phyloP scores from a whole-genome alignment of 176 grass and related monocot genomes.

The Aegilops speltoides region DNA sequence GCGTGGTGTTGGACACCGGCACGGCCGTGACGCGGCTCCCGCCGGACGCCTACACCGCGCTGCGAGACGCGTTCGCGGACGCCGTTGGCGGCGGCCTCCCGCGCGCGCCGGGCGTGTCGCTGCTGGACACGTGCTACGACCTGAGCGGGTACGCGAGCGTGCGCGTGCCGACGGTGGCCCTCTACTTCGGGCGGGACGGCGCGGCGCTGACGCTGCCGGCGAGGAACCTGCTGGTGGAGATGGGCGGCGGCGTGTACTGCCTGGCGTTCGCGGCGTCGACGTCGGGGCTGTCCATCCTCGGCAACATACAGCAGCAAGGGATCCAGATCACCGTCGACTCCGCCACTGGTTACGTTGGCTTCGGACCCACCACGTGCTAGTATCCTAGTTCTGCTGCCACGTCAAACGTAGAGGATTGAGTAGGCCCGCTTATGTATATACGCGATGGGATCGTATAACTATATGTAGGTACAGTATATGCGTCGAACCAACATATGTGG shows the following conservation, averaged over 20 bases:
- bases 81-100: slow-evolving; percentile 46
- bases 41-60: slow-evolving; percentile 50
- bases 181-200: slow-evolving; percentile 57
- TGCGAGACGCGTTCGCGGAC: slow-evolving; percentile 56
- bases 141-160: slow-evolving; percentile 74
- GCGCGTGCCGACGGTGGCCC: slow-evolving; percentile 82
- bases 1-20: slow-evolving; percentile 90
- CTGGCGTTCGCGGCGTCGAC: slow-evolving; percentile 78
- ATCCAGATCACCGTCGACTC: slow-evolving; percentile 87
- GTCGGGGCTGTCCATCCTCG: slow-evolving; percentile 69
- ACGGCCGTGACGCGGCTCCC: slow-evolving; percentile 79
- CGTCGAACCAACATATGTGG: too few species aligned
- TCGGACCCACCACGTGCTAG: slow-evolving; percentile 87
- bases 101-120: slow-evolving; percentile 45
- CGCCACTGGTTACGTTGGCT: slow-evolving; percentile 66
- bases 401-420: not conserved
- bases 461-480: too few species aligned
- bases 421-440: too few species aligned
- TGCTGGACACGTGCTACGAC: slow-evolving; percentile 96
- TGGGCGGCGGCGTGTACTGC: slow-evolving; percentile 73
- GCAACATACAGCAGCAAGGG: slow-evolving; percentile 90
- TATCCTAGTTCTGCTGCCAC: not conserved
- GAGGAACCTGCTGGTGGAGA: slow-evolving; percentile 69
- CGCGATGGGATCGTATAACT: too few species aligned
- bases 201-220: slow-evolving; percentile 78